Conservation (phyloP, 805 yeast species). For the Candida bentonensis region DNA sequence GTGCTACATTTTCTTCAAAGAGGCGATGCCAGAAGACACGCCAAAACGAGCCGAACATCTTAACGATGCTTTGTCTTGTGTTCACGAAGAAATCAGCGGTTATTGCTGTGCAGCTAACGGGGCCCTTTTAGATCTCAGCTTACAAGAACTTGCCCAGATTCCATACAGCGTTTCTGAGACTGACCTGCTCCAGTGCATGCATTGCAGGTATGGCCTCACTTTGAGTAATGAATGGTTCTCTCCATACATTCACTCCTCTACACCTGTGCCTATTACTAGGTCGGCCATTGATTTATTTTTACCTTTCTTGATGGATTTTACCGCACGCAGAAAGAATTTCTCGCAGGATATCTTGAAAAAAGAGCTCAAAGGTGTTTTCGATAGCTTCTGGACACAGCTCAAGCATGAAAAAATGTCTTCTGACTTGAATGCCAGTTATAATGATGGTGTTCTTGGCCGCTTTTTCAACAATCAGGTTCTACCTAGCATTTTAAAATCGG, state of each 20-base stretch:
- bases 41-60: constrained; percentile 11
- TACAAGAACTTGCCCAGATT: constrained; percentile 35
- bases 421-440: constrained; percentile 13
- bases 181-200: constrained; percentile 62
- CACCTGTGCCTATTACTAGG: constrained; percentile 25
- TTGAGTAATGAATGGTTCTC: constrained; percentile 44
- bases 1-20: constrained; percentile 25
- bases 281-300: constrained; percentile 29
- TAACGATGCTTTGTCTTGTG: constrained; percentile 36
- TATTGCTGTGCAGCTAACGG: constrained; percentile 60
- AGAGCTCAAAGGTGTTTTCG: constrained; percentile 62
- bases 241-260: constrained; percentile 54
- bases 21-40: constrained; percentile 12
- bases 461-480: constrained; percentile 24
- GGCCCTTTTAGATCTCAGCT: constrained; percentile 43
- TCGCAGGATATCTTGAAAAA: constrained; percentile 44
- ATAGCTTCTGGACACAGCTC: constrained; percentile 61
- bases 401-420: constrained; percentile 5
- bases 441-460: constrained; percentile 28
- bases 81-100: constrained; percentile 53
- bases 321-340: constrained; percentile 45
- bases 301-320: constrained; percentile 38
- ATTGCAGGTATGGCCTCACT: constrained; percentile 62
- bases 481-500: not conserved
- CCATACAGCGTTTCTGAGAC: constrained; percentile 37